These are phyloP conservation scores for apple (Malus domestica) DNA, from an alignment of 306 rosid species.

Conservation along the genomic window ASM211411v1 NC_041799.1:17529001-17529500, in stretches of 20 bases:
- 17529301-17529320: background rate
- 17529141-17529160: too few species aligned
- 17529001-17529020: too few species aligned
- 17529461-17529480: background rate
- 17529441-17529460: background rate
- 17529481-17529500: slow-evolving; percentile 7
- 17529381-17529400: background rate
- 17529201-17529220: too few species aligned
- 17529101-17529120: too few species aligned
- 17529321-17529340: background rate
- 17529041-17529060: too few species aligned
- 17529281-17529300: background rate
- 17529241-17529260: background rate
- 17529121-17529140: too few species aligned
- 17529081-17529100: too few species aligned
- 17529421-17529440: background rate
- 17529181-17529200: too few species aligned
- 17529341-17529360: background rate
- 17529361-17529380: background rate
- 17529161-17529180: too few species aligned
- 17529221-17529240: background rate
- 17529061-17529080: too few species aligned
- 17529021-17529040: too few species aligned
- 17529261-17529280: background rate
- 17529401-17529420: background rate